A percentile compares a stretch with the other conserved stretches of the same genome.
Evolutionary conservation across 2,329 filamentous ascomycete species (phyloP).

Genomic region (Dryadomyces quercus-mongolicae): DNA sequence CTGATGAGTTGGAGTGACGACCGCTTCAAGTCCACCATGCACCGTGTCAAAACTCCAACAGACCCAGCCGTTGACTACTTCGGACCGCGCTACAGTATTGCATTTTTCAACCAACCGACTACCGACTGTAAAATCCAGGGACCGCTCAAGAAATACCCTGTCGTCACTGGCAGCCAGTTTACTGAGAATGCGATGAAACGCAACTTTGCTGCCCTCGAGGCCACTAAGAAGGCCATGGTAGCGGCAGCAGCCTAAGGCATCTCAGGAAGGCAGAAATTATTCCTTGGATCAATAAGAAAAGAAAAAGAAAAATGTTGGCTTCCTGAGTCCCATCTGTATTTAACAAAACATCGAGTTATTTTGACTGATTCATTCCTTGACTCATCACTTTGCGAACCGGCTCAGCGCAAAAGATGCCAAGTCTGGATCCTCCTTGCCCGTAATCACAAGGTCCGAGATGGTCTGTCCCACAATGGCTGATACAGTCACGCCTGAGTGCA

Average conservation of each 20-base stretch:
- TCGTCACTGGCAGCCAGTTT: conserved; percentile 48
- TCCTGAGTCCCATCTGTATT: no score
- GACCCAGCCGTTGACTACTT: conserved; percentile 38
- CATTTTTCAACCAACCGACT: conserved; percentile 47
- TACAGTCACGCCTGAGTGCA: conserved; percentile 20
- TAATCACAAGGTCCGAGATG: conserved; percentile 2
- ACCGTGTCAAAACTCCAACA: conserved; percentile 48
- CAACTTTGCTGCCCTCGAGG: conserved; percentile 15
- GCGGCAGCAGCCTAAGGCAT: no score
- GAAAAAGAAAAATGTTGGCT: no score
- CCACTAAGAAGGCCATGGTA: conserved; percentile 3
- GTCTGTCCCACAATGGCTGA: conserved; percentile 15
- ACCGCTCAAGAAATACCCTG: conserved; percentile 47
- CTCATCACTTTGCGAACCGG: conserved; percentile 1
- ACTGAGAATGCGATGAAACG: conserved; percentile 21
- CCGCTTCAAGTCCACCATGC: conserved; percentile 54
- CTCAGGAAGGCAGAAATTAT: no score
- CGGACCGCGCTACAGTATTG: conserved; percentile 50
- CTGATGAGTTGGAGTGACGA: conserved; percentile 58
- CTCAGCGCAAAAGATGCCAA: conserved; percentile 1
- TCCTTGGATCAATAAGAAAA: no score
- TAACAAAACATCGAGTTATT: no score
- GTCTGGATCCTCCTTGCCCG: conserved; percentile 1
- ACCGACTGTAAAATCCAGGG: conserved; percentile 47
- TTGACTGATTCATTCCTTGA: no score